phyloP scores from a whole-genome alignment of 2,329 filamentous ascomycete species.

The Aspergillus hiratsukae region DNA sequence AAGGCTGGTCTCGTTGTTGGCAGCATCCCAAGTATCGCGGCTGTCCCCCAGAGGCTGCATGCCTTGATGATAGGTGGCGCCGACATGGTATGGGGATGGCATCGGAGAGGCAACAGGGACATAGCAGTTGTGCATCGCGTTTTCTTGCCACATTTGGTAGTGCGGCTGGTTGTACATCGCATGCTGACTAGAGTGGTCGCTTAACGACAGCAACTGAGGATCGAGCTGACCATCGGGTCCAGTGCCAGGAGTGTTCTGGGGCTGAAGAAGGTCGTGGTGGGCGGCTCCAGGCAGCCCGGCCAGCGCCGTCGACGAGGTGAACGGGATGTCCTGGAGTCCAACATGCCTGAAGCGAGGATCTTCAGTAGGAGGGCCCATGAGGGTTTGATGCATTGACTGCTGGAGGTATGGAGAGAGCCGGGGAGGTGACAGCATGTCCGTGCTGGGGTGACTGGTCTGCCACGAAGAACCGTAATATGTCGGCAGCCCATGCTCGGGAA shows the following conservation, averaged over 20 bases:
- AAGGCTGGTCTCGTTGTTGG: conserved; percentile 28
- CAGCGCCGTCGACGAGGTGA: conserved; percentile 31
- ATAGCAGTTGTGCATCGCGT: conserved; percentile 15
- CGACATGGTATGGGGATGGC: conserved; percentile 11
- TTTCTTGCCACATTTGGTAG: conserved; percentile 22
- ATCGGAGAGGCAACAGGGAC: conserved; percentile 13
- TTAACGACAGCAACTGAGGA: conserved; percentile 37
- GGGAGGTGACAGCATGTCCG: conserved; percentile 41
- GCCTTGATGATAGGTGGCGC: conserved; percentile 19
- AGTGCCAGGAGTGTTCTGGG: conserved; percentile 23
- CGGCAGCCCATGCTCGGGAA: conserved; percentile 19
- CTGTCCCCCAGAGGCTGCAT: conserved; percentile 31
- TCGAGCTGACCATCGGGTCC: conserved; percentile 36
- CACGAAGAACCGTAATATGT: conserved; percentile 46
- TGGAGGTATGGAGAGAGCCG: conserved; percentile 51
- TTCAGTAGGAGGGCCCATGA: conserved; percentile 35
- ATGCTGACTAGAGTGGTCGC: conserved; percentile 13
- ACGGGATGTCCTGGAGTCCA: conserved; percentile 25
- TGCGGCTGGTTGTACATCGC: conserved; percentile 14
- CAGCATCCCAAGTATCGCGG: conserved; percentile 35
- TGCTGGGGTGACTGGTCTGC: conserved; percentile 49
- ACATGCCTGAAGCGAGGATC: conserved; percentile 43
- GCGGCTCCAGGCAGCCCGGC: conserved; percentile 40
- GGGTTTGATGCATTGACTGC: conserved; percentile 41
- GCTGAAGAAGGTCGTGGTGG: conserved; percentile 42